Conservation (phyloP, 2,329 filamentous ascomycete species). For the Hymenoscyphus salicellus region DNA sequence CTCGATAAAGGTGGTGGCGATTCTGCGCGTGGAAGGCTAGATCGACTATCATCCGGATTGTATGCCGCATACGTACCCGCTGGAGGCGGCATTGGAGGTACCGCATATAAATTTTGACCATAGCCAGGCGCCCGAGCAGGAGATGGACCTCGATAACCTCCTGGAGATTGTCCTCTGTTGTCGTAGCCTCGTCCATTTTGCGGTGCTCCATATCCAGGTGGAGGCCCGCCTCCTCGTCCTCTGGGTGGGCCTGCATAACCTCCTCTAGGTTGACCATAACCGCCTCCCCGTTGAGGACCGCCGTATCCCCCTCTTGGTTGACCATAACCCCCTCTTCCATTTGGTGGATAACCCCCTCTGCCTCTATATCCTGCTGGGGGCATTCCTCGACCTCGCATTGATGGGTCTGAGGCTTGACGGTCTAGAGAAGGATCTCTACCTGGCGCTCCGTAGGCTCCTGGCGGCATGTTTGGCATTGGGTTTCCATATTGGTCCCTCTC, state of each 20-base stretch:
- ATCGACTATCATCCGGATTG: slow-evolving; percentile 22
- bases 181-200: slow-evolving; percentile 23
- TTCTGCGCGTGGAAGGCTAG: slow-evolving; percentile 56
- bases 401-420: slow-evolving; percentile 39
- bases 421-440: slow-evolving; percentile 46
- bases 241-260: slow-evolving; percentile 45
- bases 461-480: slow-evolving; percentile 37
- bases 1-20: slow-evolving; percentile 61
- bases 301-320: slow-evolving; percentile 49
- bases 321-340: slow-evolving; percentile 37
- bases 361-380: slow-evolving; percentile 24
- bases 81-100: slow-evolving; percentile 18
- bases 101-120: slow-evolving; percentile 17
- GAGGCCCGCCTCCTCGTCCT: slow-evolving; percentile 51
- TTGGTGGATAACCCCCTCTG: slow-evolving; percentile 22
- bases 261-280: slow-evolving; percentile 36
- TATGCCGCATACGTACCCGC: slow-evolving; percentile 30
- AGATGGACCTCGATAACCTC: slow-evolving; percentile 27
- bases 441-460: slow-evolving; percentile 40
- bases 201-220: slow-evolving; percentile 38
- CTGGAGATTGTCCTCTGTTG: slow-evolving; percentile 17
- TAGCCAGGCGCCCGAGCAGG: slow-evolving; percentile 20
- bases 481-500: slow-evolving; percentile 71
- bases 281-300: slow-evolving; percentile 36
- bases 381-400: slow-evolving; percentile 32